Conservation (phyloP, 768 basidiomycete species). For the Trametes cinnabarina region DNA sequence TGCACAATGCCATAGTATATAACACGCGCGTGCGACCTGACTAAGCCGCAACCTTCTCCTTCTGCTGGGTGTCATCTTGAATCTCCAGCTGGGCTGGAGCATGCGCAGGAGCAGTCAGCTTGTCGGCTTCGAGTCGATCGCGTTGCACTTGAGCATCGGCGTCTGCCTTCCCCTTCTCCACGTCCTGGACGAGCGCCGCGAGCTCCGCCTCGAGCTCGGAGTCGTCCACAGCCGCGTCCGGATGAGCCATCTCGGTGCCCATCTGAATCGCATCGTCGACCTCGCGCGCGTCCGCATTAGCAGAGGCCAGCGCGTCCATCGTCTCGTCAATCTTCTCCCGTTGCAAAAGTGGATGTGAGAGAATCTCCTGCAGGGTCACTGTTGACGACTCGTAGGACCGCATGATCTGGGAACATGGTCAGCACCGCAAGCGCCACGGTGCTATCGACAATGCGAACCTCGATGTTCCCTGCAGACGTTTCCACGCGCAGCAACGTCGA, state of each 20-base stretch:
- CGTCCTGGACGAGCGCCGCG: constrained; percentile 49
- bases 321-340: constrained; percentile 80
- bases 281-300: constrained; percentile 78
- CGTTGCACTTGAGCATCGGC: constrained; percentile 6
- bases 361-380: constrained; percentile 67
- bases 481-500: constrained; percentile 80
- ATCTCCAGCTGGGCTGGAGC: not conserved
- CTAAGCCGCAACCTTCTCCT: constrained; percentile 6
- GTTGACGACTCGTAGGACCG: constrained; percentile 82
- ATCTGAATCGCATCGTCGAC: constrained; percentile 74
- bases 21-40: too few relatives aligned
- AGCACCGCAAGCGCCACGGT: not conserved
- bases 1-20: not conserved
- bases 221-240: constrained; percentile 45
- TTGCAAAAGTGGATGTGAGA: constrained; percentile 77
- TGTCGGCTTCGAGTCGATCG: constrained; percentile 5
- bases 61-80: not conserved
- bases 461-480: constrained; percentile 83
- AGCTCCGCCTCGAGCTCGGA: constrained; percentile 67
- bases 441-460: constrained; percentile 47
- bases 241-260: constrained; percentile 61
- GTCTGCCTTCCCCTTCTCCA: constrained; percentile 34
- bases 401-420: constrained; percentile 60
- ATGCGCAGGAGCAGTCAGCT: constrained; percentile 10
- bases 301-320: constrained; percentile 83